Conservation (phyloP, 768 basidiomycete genomes). For the Collybia sp. region DNA sequence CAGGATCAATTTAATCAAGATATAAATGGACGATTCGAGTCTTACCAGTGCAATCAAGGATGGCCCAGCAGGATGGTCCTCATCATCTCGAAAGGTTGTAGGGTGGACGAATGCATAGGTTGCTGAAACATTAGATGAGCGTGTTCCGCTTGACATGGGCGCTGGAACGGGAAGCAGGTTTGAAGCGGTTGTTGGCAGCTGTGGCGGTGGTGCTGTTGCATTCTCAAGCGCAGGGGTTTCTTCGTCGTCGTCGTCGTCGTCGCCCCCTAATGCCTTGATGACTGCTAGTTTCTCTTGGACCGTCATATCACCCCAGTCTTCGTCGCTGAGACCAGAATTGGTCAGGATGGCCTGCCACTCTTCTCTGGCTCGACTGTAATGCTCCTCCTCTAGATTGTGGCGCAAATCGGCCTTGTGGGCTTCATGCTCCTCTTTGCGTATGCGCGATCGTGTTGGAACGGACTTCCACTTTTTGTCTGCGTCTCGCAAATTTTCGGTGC, state of each 20-base stretch:
- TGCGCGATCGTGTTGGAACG: constrained; percentile 11
- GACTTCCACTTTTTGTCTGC: constrained; percentile 22
- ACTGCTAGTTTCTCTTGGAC: constrained; percentile 28
- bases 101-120: constrained; percentile 42
- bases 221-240: constrained; percentile 5
- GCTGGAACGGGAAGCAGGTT: constrained; percentile 11
- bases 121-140: constrained; percentile 29
- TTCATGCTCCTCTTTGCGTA: constrained; percentile 21
- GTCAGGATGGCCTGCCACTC: constrained; percentile 37
- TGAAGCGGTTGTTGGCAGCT: constrained; percentile 10
- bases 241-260: constrained; percentile 26
- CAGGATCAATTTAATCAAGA: too few relatives aligned
- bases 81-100: constrained; percentile 34
- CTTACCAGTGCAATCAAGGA: constrained; percentile 21
- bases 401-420: constrained; percentile 18
- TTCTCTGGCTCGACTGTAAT: constrained; percentile 26
- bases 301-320: constrained; percentile 42
- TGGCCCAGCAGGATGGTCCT: constrained; percentile 24
- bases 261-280: constrained; percentile 30
- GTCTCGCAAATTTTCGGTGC: constrained; percentile 17
- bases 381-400: constrained; percentile 23
- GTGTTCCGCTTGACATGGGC: constrained; percentile 27
- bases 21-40: constrained; percentile 5
- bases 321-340: constrained; percentile 27
- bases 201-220: constrained; percentile 13